Base-by-base conservation (phyloP, 208 protist genomes). In the Naegleria lovaniensis region DNA sequence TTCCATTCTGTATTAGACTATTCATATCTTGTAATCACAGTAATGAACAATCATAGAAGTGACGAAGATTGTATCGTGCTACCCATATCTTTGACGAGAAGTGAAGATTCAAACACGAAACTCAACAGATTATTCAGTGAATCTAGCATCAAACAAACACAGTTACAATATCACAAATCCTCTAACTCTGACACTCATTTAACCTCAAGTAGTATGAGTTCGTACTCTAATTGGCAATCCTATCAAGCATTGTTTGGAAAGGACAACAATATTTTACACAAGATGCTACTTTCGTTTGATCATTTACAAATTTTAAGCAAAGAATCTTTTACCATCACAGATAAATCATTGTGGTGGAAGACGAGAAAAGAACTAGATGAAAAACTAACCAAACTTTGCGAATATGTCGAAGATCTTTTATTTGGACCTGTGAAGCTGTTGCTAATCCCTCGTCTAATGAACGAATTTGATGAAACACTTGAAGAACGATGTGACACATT, bases 211-310 rank as follows among this genome's bases (percentile, higher is more conserved):
- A 79, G 67, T 79, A 15, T 79, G 9, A 79, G 29, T 9, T 79
- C 67, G 36, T 79, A 79, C 29, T 29, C 29, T 11, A 79, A 79
- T 79, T 79, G 29, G 29, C 7, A n/a, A 36, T 79, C 67, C 29
- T 79, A 79, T 79, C 67, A 79, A n/a, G 67, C 67, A 79, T 79
- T 79, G 29, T 79, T 79, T 36, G 67, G 29, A 79, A 36, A 36
- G 7, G 67, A 79, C 67, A 67, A 29, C 22, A 79, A 79, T 25
- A 79, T 79, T 79, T n/a, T 79, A 11, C 67, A 79, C 9, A 79
- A 9, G 29, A 9, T 79, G 7, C 25, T 79, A 0, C 29, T 79
- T 3, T 79, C 67, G 6, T 36, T 79, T 29, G 67, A 79, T 33
- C 67, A 79, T n/a, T 13, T 79, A 13, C 67, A 79, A 79, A 36